Base-by-base conservation (phyloP, 257 asterid genomes). In the Salvia hispanica region DNA sequence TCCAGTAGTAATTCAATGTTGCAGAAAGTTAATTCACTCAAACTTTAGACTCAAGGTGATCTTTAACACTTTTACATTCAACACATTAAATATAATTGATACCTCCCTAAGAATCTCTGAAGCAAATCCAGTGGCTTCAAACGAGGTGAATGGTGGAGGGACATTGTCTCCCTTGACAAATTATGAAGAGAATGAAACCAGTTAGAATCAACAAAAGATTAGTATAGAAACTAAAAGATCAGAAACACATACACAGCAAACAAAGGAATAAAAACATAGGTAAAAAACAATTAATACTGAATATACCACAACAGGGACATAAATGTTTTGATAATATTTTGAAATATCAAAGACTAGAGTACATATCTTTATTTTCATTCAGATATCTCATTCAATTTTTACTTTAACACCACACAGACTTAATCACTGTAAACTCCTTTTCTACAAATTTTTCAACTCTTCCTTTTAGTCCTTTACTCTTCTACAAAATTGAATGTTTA, bases 51-150 rank as follows among this genome's bases (percentile, higher is more conserved):
- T 69, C 64, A 58, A 67, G 62, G 18, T 60, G 48, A 58, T 15
- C 61, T 66, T 65, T 50, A 78, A 28, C 53, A 67, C 46, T 55
- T 34, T 68, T 51, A 69, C 52, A 37, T 68, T 54, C 44, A 36
- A 70, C 61, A 43, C 16, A 70, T 2, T 57, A 9, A 62, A 84
- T 70, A 43, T 65, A 58, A 72, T 16, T 10, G 53, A 59, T 89
- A 94, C 99, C 99, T 91, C 99, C 80, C 88, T 85, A 64, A 94
- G 70, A 71, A 94, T 76, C 85, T 94, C 98, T 5, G 91, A n/a
- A 44, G 99, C 85, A 74, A 94, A 83, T 21, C 92, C 95, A 71
- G 95, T 73, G 76, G 86, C 85, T 70, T 83, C 88, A 81, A 91
- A 94, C 51, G 96, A 83, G 63, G 74, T 71, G 76, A 91, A 80